phyloP scores from a whole-genome alignment of 2,329 filamentous ascomycete genomes.

The Ceratocystis diversiconidia region DNA sequence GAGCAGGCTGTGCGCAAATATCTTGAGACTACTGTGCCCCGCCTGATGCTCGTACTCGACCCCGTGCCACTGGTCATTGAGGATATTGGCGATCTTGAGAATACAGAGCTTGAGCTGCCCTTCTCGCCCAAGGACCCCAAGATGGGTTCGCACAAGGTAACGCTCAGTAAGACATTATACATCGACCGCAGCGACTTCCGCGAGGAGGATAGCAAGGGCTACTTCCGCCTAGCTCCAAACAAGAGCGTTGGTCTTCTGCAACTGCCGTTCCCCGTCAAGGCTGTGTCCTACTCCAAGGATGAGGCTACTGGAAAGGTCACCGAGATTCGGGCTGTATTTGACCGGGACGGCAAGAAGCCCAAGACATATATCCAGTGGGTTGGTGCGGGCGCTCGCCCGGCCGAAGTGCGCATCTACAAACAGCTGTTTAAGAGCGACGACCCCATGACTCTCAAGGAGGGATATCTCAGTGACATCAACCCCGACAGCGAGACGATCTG shows the following conservation, averaged over 20 bases:
- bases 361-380: conserved; percentile 92
- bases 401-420: conserved; percentile 67
- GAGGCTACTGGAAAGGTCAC: conserved; percentile 48
- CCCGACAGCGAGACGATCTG: conserved; percentile 72
- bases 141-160: conserved; percentile 46
- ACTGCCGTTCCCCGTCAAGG: conserved; percentile 55
- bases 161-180: conserved; percentile 64
- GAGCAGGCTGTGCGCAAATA: conserved; percentile 76
- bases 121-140: conserved; percentile 70
- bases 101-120: conserved; percentile 50
- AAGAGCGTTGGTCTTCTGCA: conserved; percentile 65
- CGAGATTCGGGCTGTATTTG: conserved; percentile 47
- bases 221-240: conserved; percentile 66
- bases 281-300: conserved; percentile 56
- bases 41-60: conserved; percentile 79
- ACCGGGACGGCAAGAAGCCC: conserved; percentile 56
- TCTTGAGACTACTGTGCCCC: conserved; percentile 74
- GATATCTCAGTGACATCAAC: conserved; percentile 74
- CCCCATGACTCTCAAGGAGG: conserved; percentile 60
- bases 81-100: conserved; percentile 55
- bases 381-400: conserved; percentile 46
- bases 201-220: conserved; percentile 58
- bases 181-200: conserved; percentile 75
- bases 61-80: conserved; percentile 73
- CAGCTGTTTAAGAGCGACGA: conserved; percentile 76